Evolutionary conservation across 2,329 filamentous ascomycete genomes (phyloP), one percentile per base, ranked within the genome.

Genomic region (Pseudogymnoascus sp.): DNA sequence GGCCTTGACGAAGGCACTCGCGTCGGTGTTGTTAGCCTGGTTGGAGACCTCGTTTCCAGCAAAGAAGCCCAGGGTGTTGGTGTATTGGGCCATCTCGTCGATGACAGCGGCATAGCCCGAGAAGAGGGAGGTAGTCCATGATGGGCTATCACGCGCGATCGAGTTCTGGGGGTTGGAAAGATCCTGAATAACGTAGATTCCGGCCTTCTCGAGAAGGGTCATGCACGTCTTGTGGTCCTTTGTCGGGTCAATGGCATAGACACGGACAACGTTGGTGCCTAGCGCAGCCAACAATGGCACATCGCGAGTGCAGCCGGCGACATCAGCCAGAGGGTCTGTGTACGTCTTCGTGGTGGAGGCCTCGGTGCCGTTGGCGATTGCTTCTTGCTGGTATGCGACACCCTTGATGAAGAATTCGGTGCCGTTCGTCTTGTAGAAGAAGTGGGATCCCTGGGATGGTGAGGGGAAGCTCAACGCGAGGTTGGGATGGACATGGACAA

Each of bases 31-130:
- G 83, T 88, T 92, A 69, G 82, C 81, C 71, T 87, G 84, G 82
- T 97, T 96, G 70, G 91, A 88, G 66, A 99, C 94, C 79, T 99
- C 94, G 78, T 99, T 99, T 74, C 94, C 94, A 69, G 92, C 93
- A 75, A 99, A 97, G 87, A 97, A 99, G 71, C 94, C 94, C 67
- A 99, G 86, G 60, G 91, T 87, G 79, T 99, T 99, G 76, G 84
- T 83, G 82, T 96, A 97, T 74, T 90, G 82, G 69, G 83, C 81
- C 71, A 99, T 80, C 66, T 84, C 82, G 73, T 97, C 92, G 64
- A 99, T 80, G 65, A 99, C 94, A 33, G 78, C 78, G 63, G 87
- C 90, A 82, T 97, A 99, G 67, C 91, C 90, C 36, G 81, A 74
- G 79, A 87, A 96, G 58, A 97, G 82, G 11, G 83, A 82, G 61